Base-by-base conservation (phyloP, 371 early-diverging fungal genomes). In the Apophysomyces elegans region DNA sequence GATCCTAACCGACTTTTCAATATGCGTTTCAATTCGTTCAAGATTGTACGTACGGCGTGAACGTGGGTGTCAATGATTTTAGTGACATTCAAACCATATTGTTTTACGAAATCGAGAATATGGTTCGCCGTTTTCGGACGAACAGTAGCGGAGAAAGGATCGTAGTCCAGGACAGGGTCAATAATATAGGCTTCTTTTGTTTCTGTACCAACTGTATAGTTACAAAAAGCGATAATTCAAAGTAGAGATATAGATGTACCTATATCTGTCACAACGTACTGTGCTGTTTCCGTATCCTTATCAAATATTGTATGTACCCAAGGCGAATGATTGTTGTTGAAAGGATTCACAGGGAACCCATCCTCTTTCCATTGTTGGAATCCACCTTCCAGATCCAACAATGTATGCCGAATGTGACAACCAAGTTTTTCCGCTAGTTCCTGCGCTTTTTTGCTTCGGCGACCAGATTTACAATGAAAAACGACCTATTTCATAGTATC, bases 41-140 rank as follows among this genome's bases (percentile, higher is more conserved):
- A 36, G 16, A 32, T 56, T 11, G 12, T 14, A 58, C 61, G 68
- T 75, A 81, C 81, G 12, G 82, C 82, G 61, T 82, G 82, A 36
- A 82, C 79, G 63, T 79, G 79, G 0, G 79, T 82, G 56, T 82
- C 82, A 47, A 82, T 82, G 21, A 79, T 79, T 47, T 74, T 79
- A 61, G 82, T 71, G 5, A 82, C 76, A 60, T 73, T 69, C 7
- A 82, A 46, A n/a, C 63, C 47, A 41, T 76, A 59, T 56, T 72
- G 58, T 46, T 71, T 63, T 8, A 79, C 58, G 67, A 73, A 77
- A 1, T 72, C 67, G 3, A 79, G 41, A 2, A 82, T 61, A 4
- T 44, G 8, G 26, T 72, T 74, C 13, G 82, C 82, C 46, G 64
- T 61, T 1, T 56, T 60, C 6, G 70, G 68, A 9, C 62, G 65